Percentiles rank a stretch among this genome's conserved stretches.
These are phyloP conservation scores for Chenopodium album DNA, from an alignment of 148 eudicot species.

Conservation along the genomic window DNA sequence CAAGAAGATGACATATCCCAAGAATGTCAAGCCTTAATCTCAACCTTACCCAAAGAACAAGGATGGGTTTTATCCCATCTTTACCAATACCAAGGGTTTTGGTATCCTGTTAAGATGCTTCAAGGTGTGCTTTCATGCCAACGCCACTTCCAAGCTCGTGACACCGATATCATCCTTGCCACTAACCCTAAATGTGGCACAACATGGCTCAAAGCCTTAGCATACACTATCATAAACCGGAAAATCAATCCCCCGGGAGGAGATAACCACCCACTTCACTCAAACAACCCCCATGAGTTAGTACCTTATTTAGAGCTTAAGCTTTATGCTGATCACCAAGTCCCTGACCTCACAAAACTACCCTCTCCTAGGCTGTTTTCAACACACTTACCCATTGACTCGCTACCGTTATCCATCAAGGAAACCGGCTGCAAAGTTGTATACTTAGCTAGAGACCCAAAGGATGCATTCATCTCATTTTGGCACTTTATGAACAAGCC, in stretches of 20 bases:
- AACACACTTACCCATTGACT: constrained; percentile 36
- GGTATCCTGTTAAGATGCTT: constrained; percentile 35
- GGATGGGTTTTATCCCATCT: constrained; percentile 32
- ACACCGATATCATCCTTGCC: constrained; percentile 47
- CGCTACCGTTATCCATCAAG: constrained; percentile 33
- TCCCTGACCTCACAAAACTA: constrained; percentile 25
- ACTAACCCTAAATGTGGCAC: constrained; percentile 46
- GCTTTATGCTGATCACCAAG: constrained; percentile 18
- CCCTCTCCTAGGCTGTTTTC: constrained; percentile 42
- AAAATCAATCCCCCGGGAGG: neutral
- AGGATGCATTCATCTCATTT: constrained; percentile 45
- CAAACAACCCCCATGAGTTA: constrained; percentile 35
- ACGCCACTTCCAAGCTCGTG: constrained; percentile 45
- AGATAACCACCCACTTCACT: constrained; percentile 23
- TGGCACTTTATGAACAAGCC: constrained; percentile 44
- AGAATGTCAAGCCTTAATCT: constrained; percentile 30
- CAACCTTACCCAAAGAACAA: constrained; percentile 18
- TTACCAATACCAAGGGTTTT: constrained; percentile 59
- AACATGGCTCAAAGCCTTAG: constrained; percentile 50
- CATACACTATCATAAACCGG: constrained; percentile 27
- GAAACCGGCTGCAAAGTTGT: constrained; percentile 36
- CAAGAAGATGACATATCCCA: constrained; percentile 30
- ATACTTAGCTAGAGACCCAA: constrained; percentile 52
- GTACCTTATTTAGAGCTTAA: constrained; percentile 36
- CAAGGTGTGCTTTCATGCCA: constrained; percentile 49